Evolutionary conservation across 768 basidiomycete genomes (phyloP).

Genomic region (Rhizopogon sp.): DNA sequence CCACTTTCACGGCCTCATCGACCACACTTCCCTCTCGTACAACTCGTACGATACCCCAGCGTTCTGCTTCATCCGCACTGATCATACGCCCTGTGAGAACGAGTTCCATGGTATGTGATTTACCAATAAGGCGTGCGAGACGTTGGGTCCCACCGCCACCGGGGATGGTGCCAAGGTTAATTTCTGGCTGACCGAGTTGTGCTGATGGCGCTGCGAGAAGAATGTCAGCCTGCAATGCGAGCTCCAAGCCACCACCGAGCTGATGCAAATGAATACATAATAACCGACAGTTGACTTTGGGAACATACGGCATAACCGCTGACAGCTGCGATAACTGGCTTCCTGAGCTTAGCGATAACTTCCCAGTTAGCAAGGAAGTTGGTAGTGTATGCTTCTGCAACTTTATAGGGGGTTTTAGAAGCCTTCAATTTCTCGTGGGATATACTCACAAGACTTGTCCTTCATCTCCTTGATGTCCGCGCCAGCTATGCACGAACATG

Average conservation of each 20-base stretch:
- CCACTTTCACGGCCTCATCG: slow-evolving; percentile 81
- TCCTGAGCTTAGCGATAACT: slow-evolving; percentile 64
- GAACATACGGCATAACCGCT: slow-evolving; percentile 83
- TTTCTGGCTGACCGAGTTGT: slow-evolving; percentile 93
- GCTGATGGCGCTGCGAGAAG: slow-evolving; percentile 88
- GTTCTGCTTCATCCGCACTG: slow-evolving; percentile 74
- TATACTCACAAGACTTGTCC: slow-evolving; percentile 76
- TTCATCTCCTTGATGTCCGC: slow-evolving; percentile 99
- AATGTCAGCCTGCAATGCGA: slow-evolving; percentile 96
- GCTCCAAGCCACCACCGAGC: slow-evolving; percentile 97
- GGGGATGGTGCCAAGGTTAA: slow-evolving; percentile 92
- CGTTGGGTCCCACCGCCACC: slow-evolving; percentile 95
- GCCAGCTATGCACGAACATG: slow-evolving; percentile 52
- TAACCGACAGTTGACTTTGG: not conserved
- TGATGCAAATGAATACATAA: slow-evolving; percentile 24
- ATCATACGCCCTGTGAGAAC: slow-evolving; percentile 84
- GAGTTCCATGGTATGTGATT: slow-evolving; percentile 93
- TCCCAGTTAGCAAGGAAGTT: slow-evolving; percentile 88
- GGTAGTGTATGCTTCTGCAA: slow-evolving; percentile 80
- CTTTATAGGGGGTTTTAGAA: slow-evolving; percentile 31
- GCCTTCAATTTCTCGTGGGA: not conserved
- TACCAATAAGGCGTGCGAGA: slow-evolving; percentile 79
- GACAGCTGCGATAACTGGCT: slow-evolving; percentile 95
- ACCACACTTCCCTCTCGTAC: slow-evolving; percentile 79
- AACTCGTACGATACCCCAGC: slow-evolving; percentile 84